Conservation (phyloP, 495 filamentous ascomycete species). For the Talaromyces trachyspermus region DNA sequence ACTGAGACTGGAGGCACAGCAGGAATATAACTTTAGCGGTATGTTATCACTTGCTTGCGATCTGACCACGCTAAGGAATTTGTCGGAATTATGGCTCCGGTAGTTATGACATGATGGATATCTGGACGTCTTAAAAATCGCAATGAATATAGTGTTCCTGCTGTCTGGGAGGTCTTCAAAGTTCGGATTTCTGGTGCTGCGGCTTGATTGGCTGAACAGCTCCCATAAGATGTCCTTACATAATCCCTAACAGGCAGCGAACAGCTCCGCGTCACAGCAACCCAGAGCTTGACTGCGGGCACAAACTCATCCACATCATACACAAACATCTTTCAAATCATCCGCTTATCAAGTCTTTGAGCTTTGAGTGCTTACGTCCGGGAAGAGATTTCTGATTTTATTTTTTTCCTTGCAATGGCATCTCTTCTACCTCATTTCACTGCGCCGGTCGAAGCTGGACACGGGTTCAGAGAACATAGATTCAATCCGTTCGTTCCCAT, state of each 20-base stretch:
- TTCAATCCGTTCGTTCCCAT: constrained; percentile 75
- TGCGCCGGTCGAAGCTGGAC: constrained; percentile 46
- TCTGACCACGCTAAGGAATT: not conserved
- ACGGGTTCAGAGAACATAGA: constrained; percentile 59
- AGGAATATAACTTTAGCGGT: too few species aligned
- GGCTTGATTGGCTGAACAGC: constrained; percentile 6
- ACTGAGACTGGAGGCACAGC: too few species aligned
- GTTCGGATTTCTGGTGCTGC: not conserved
- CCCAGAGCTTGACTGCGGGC: constrained; percentile 11
- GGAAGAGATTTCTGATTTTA: too few species aligned
- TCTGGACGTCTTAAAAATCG: too few species aligned
- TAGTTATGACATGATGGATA: too few species aligned
- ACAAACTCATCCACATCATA: constrained; percentile 7
- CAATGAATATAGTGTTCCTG: too few species aligned
- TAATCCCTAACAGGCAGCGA: constrained; percentile 8
- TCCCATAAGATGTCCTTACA: constrained; percentile 4
- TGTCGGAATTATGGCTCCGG: too few species aligned
- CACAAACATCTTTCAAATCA: constrained; percentile 4
- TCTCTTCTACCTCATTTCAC: constrained; percentile 44
- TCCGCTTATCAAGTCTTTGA: too few species aligned
- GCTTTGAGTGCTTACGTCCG: too few species aligned
- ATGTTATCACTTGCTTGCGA: not conserved
- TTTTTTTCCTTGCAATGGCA: constrained; percentile 26
- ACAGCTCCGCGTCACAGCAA: constrained; percentile 10
- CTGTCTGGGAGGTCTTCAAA: too few species aligned